Evolutionary conservation across 495 filamentous ascomycete species (phyloP), one percentile per base, ranked within the genome.

Genomic region (Penicillium odoratum): DNA sequence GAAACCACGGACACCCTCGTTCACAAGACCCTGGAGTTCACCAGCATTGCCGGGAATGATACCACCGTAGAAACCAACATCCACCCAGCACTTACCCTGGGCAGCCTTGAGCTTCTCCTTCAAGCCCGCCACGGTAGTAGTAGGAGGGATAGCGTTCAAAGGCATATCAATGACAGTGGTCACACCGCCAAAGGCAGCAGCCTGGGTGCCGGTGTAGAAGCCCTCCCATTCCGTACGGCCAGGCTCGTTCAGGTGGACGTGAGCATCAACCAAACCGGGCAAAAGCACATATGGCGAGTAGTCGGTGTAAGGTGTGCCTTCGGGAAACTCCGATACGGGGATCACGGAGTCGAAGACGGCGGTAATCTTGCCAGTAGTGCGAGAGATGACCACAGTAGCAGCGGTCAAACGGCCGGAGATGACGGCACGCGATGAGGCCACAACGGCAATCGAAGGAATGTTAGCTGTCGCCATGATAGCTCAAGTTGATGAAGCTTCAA

Each of bases 151-250:
- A 55, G 94, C 92, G 75, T 98, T 98, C 57, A 98, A 74, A 46
- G 94, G 94, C 94, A 98, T 98, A 74, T 98, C 94, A 66, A 98
- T 81, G 28, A 98, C 90, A 4, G 94, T 97, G n/a, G 94, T 98
- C 48, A 98, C 94, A 57, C 94, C 94, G 18, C 94, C 94, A 69
- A 93, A 96, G 50, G 94, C 94, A 9, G 94, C 94, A 26, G 94
- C 94, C 69, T 87, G 82, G 29, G 94, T 98, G 44, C 94, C 94
- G 3, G 92, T 95, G 72, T 86, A 85, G 81, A 98, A 98, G 26
- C 94, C 94, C 67, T 98, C 94, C 94, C 94, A 98, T 85, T 98
- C 94, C 40, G 94, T 98, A 21, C 94, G 83, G 47, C 94, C 94
- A 0, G 94, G 94, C 77, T 98, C 94, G 67, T 98, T 98, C 64